These are phyloP conservation scores for Kodamaea fukazawae DNA, from an alignment of 805 yeast genomes.

Conservation along the genomic window DNA sequence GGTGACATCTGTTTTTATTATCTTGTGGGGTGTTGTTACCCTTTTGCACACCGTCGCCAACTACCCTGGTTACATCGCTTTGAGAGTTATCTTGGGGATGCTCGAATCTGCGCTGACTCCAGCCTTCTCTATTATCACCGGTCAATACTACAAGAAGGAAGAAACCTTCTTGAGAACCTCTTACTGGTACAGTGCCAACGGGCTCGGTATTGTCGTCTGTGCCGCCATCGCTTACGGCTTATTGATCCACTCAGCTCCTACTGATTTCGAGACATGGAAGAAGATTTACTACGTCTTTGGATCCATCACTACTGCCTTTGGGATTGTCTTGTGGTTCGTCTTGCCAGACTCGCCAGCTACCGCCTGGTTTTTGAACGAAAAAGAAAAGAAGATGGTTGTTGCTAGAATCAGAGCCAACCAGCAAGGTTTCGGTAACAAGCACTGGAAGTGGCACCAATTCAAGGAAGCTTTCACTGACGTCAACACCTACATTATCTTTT, in stretches of 20 bases:
- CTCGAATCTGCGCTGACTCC: conserved; percentile 41
- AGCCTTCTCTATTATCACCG: conserved; percentile 35
- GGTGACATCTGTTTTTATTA: too few relatives aligned
- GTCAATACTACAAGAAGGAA: conserved; percentile 34
- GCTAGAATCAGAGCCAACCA: conserved; percentile 48
- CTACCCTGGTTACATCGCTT: conserved; percentile 39
- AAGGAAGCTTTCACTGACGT: conserved; percentile 34
- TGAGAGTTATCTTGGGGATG: conserved; percentile 38
- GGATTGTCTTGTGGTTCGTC: conserved; percentile 45
- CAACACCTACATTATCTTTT: conserved; percentile 35
- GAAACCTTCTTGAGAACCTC: conserved; percentile 36
- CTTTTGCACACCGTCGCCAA: conserved; percentile 50
- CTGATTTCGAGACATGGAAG: conserved; percentile 53
- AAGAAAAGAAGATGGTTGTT: conserved; percentile 38
- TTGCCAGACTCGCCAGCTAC: conserved; percentile 54
- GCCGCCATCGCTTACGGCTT: conserved; percentile 55
- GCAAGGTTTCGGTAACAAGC: conserved; percentile 44
- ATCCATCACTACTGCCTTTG: conserved; percentile 50
- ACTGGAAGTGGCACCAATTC: conserved; percentile 36
- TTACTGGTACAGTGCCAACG: conserved; percentile 37
- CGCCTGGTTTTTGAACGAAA: conserved; percentile 25
- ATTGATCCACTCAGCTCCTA: conserved; percentile 25
- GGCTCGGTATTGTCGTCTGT: conserved; percentile 43
- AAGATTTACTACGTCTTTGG: conserved; percentile 61
- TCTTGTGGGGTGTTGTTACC: too few relatives aligned